phyloP scores from a whole-genome alignment of 2,329 filamentous ascomycete species.

The Bipolaris sorokiniana region DNA sequence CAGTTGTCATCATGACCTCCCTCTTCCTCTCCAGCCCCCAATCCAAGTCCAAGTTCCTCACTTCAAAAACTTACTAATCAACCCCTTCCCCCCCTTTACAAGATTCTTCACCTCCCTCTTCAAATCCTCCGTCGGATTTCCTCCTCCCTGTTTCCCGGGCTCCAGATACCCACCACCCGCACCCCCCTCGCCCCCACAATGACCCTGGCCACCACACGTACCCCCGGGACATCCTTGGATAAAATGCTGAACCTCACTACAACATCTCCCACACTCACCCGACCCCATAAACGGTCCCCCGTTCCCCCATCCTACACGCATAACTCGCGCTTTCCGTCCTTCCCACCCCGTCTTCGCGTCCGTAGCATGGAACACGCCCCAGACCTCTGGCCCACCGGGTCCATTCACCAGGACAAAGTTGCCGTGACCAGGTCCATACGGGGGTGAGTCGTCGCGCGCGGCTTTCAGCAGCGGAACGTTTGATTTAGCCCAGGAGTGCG shows the following conservation, averaged over 20 bases:
- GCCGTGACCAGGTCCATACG: slow-evolving; percentile 56
- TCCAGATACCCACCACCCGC: slow-evolving; percentile 21
- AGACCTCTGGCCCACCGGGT: slow-evolving; percentile 47
- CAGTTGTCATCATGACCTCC: no score
- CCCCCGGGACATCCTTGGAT: slow-evolving; percentile 39
- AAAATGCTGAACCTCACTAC: slow-evolving; percentile 41
- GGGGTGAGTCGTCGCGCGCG: slow-evolving; percentile 42
- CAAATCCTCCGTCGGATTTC: slow-evolving; percentile 15
- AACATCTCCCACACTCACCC: slow-evolving; percentile 47
- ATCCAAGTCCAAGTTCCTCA: not conserved
- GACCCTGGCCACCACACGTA: slow-evolving; percentile 33
- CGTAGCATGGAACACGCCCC: slow-evolving; percentile 56
- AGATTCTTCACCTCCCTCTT: slow-evolving; percentile 32
- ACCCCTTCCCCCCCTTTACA: slow-evolving; percentile 31
- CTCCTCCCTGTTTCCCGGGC: slow-evolving; percentile 23
- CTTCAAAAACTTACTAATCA: slow-evolving; percentile 39
- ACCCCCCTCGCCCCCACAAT: slow-evolving; percentile 29
- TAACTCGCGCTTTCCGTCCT: slow-evolving; percentile 53
- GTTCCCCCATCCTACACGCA: slow-evolving; percentile 49
- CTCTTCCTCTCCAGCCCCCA: not conserved
- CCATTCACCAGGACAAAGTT: slow-evolving; percentile 51
- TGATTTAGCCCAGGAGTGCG: slow-evolving; percentile 49
- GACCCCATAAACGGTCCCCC: slow-evolving; percentile 53
- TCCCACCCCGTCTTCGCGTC: slow-evolving; percentile 55
- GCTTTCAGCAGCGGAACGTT: slow-evolving; percentile 49